Evolutionary conservation across 495 filamentous ascomycete species (phyloP), one percentile per base, ranked within the genome.

Genomic region (Penicillium simplicissimum): DNA sequence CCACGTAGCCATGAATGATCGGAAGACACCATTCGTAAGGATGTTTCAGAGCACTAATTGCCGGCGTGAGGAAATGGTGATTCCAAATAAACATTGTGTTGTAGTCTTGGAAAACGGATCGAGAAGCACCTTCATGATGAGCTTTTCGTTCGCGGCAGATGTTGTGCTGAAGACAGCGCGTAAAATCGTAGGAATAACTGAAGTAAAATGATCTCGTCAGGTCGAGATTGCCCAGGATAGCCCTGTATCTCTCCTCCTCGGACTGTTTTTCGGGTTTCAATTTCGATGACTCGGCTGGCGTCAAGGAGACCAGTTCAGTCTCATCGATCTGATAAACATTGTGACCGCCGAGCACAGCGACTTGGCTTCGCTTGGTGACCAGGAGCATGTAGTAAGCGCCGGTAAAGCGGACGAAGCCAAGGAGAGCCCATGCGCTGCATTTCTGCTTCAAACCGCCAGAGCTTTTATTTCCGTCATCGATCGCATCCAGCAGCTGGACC

Each of bases 81-180:
- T 98, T 98, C 95, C 95, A 98, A 15, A 97, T 88, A 69, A 98
- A 98, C 95, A 98, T 98, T 23, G 88, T 85, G 63, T 97, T 96
- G 70, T 89, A 87, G 66, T 96, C 88, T 28, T 85, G 82, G 9
- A 82, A 79, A 31, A 80, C 77, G 4, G 81, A 76, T 51, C 82
- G 82, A 1, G 82, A 76, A 14, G 79, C 71, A n/a, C 88, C 92
- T 63, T 87, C 79, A 31, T 82, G 71, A 51, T 96, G 71, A 17
- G 84, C 83, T 37, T 85, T 80, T 51, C 95, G 83, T 75, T 97
- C 92, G 42, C 87, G 84, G 55, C 87, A 88, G 64, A 98, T 93
- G 72, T 98, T 98, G 67, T 94, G 85, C 71, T 98, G 95, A 57
- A 98, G 81, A 0, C 92, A 96, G 52, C 87, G 86, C 23, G 95